Conservation (phyloP, 2,329 filamentous ascomycete species). For the Botrytis cinerea region DNA sequence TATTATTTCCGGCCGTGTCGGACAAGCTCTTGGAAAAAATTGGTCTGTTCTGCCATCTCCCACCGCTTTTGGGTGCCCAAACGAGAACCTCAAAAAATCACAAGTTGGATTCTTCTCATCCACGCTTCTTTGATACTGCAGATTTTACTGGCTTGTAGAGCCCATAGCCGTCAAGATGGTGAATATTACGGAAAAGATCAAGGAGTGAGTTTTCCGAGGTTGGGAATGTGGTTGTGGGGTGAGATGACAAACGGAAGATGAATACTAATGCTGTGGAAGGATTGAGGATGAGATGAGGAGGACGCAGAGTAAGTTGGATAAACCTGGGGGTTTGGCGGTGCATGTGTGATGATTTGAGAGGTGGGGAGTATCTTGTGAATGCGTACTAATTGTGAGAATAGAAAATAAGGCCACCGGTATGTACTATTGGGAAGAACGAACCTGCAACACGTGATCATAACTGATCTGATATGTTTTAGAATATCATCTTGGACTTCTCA, state of each 20-base stretch:
- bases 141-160: background rate
- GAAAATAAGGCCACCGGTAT: conserved; percentile 99
- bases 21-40: background rate
- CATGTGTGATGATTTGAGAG: background rate
- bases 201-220: conserved; percentile 69
- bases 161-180: conserved; percentile 67
- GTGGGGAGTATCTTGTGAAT: background rate
- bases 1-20: background rate
- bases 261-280: conserved; percentile 52
- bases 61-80: conserved; percentile 8
- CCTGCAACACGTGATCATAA: conserved; percentile 39
- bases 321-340: background rate
- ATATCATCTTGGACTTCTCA: conserved; percentile 95
- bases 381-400: conserved; percentile 43
- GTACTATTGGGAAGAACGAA: conserved; percentile 40
- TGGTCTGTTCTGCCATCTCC: background rate
- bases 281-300: conserved; percentile 99
- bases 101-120: background rate
- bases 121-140: background rate
- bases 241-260: conserved; percentile 20
- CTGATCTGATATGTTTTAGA: conserved; percentile 55
- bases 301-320: conserved; percentile 79
- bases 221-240: background rate
- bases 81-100: conserved; percentile 14
- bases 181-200: conserved; percentile 99